Conservation (phyloP, 1,284 basidiomycete species). For the Sparassis latifolia region DNA sequence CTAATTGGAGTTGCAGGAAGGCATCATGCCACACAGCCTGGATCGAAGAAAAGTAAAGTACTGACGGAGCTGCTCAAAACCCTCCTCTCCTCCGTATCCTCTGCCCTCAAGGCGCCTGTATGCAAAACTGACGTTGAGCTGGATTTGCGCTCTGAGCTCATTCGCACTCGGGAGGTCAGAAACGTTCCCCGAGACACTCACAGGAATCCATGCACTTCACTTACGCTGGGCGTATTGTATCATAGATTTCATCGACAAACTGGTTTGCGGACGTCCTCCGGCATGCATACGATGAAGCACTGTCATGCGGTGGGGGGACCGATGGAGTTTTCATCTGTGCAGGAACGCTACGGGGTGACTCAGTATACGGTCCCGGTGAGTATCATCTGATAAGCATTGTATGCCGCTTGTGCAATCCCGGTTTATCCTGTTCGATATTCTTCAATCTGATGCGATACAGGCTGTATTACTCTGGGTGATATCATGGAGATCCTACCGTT, state of each 20-base stretch:
- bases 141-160: slow-evolving; percentile 70
- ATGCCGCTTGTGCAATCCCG: too few relatives aligned
- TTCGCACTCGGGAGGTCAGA: slow-evolving; percentile 64
- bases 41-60: slow-evolving; percentile 49
- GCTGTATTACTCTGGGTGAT: slow-evolving; percentile 75
- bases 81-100: slow-evolving; percentile 67
- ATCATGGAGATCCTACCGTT: slow-evolving; percentile 87
- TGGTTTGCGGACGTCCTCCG: slow-evolving; percentile 87
- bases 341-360: slow-evolving; percentile 86
- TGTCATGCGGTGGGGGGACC: slow-evolving; percentile 56
- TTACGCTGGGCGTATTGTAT: neutral
- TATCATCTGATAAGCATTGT: neutral
- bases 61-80: slow-evolving; percentile 60
- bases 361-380: slow-evolving; percentile 74
- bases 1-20: slow-evolving; percentile 36
- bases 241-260: slow-evolving; percentile 75
- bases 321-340: slow-evolving; percentile 81
- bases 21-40: slow-evolving; percentile 57
- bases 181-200: too few relatives aligned
- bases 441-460: slow-evolving; percentile 27
- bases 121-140: slow-evolving; percentile 66
- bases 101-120: slow-evolving; percentile 66
- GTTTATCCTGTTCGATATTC: neutral
- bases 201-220: neutral
- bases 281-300: slow-evolving; percentile 81